phyloP scores from a whole-genome alignment of 2,329 filamentous ascomycete species.

The Nectriaceae sp. region DNA sequence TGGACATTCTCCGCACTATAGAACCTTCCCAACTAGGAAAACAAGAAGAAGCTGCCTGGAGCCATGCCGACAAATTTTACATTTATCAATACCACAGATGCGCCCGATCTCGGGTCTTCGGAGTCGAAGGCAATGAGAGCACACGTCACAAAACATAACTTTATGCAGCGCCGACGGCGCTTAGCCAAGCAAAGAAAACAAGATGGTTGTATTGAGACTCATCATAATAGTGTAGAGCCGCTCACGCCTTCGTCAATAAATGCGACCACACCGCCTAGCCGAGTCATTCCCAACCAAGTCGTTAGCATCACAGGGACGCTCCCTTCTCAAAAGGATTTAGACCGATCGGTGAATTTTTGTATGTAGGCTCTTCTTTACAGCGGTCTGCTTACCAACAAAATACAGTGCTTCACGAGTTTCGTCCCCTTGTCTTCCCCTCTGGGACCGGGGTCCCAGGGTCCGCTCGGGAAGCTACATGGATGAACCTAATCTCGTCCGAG shows the following conservation, averaged over 20 bases:
- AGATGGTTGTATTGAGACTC: too few species aligned
- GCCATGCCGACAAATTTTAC: slow-evolving; percentile 15
- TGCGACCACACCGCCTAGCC: not conserved
- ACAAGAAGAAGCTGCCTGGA: too few species aligned
- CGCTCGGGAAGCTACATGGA: slow-evolving; percentile 14
- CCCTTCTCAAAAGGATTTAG: not conserved
- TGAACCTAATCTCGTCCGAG: slow-evolving; percentile 18
- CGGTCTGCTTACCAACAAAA: too few species aligned
- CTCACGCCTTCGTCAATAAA: too few species aligned
- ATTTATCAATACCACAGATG: slow-evolving; percentile 20
- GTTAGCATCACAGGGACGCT: not conserved
- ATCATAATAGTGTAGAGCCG: too few species aligned
- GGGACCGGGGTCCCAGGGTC: slow-evolving; percentile 4
- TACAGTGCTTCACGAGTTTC: slow-evolving; percentile 16
- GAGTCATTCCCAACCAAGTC: too few species aligned
- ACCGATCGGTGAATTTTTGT: not conserved
- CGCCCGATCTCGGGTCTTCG: slow-evolving; percentile 8
- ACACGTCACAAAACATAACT: slow-evolving; percentile 22
- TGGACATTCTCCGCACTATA: not conserved
- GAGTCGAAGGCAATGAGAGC: slow-evolving; percentile 18
- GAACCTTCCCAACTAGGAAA: not conserved
- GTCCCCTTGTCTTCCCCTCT: slow-evolving; percentile 16
- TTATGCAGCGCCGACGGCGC: slow-evolving; percentile 15
- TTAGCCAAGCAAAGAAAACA: slow-evolving; percentile 6
- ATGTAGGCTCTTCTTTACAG: not conserved